Evolutionary conservation across 2,329 filamentous ascomycete genomes (phyloP).

Genomic region (Penicillium sp.): DNA sequence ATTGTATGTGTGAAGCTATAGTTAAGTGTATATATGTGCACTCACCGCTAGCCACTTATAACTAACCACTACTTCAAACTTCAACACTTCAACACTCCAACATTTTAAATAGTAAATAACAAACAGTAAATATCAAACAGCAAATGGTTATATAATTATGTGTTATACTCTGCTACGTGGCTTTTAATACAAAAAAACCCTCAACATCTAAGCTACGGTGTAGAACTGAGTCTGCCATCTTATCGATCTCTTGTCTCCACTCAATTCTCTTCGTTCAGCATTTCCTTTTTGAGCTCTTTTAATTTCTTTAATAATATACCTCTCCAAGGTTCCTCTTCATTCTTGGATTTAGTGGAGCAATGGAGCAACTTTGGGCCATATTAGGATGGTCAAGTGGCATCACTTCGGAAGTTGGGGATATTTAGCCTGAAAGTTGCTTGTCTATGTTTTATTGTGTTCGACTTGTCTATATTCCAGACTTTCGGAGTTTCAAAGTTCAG

Average conservation of each 20-base stretch:
- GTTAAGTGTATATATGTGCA: background rate
- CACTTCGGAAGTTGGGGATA: background rate
- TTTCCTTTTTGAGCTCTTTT: background rate
- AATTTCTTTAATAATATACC: background rate
- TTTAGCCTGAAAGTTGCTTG: background rate
- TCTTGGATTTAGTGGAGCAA: background rate
- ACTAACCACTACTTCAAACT: background rate
- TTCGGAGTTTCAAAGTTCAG: too few species aligned
- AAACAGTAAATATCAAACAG: background rate
- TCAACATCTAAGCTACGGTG: conserved; percentile 3
- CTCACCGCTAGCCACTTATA: background rate
- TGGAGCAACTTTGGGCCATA: background rate
- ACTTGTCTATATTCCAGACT: background rate
- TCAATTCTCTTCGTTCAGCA: background rate
- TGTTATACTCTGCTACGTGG: background rate
- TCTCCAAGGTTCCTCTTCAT: background rate
- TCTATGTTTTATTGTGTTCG: background rate
- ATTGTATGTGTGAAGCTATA: background rate
- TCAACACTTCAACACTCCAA: background rate
- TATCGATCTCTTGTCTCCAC: conserved; percentile 9
- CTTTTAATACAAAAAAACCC: background rate
- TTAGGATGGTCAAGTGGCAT: background rate
- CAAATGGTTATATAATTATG: background rate
- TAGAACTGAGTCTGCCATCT: conserved; percentile 13
- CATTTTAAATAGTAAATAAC: background rate